Base-by-base conservation (phyloP, 2,329 filamentous ascomycete species). In the Fusarium temperatum region DNA sequence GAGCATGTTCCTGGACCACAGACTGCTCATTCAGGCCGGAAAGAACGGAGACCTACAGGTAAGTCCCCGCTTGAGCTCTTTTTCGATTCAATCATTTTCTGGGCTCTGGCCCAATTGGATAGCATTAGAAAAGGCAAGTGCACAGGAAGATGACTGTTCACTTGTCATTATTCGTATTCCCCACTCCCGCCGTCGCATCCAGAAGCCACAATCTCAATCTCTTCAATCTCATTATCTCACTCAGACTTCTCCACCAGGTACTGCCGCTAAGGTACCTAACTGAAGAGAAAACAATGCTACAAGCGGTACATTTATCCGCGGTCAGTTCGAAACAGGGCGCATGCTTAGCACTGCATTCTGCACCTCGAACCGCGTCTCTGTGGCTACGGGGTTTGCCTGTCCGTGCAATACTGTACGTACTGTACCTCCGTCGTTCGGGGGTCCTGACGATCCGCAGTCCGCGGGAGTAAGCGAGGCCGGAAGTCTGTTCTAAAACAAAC, bases 381-480 rank as follows among this genome's bases (percentile, higher is more conserved):
- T 32, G 41, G 50, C 70, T 61, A 66, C 44, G 47, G 38, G 28
- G 35, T 32, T 66, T 58, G 41, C 36, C 42, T 35, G 26, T 39
- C 47, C 42, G 39, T 47, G 32, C 38, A 58, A 55, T 35, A 35
- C 32, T 35, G 32, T 48, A 41, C 38, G 20, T 41, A 55, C 26
- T 30, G 45, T 14, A 30, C 55, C 45, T 69, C 50, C 35, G 24
- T 41, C n/a, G 36, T 55, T 53, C 35, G 26, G 45, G 32, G 48
- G 51, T 38, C 38, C 42, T 41, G 45, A 64, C 58, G 59, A 47
- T 72, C 64, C 54, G 41, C 55, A 64, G 26, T 36, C 68, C 50
- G 59, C 64, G 64, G 68, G 70, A 72, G 63, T 72, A 72, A 55
- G 70, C 60, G 65, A 60, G 47, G 22, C 60, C 36, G 26, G 24